Evolutionary conservation across 2,329 filamentous ascomycete species (phyloP), one percentile per base, ranked within the genome.

Genomic region (Arachnomyces sp.): DNA sequence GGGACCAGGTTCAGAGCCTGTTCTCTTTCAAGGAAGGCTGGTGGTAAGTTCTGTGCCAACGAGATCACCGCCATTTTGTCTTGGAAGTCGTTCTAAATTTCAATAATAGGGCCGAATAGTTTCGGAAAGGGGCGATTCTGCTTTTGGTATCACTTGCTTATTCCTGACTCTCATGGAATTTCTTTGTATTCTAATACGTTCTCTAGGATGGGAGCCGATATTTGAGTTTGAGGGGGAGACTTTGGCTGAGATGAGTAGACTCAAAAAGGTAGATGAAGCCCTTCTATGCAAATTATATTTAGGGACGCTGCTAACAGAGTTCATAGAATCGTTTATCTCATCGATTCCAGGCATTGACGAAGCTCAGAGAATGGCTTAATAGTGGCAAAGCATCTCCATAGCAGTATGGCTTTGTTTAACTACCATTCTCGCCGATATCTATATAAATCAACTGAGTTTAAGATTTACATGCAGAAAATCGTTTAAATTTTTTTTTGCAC

Each of bases 181-280:
- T 25, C 21, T 29, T 17, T 14, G 13, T n/a, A 42, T 40, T 36
- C 42, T 25, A 51, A 49, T 51, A 34, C 18, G 35, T 12, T 8
- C 12, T 25, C 44, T 14, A 89, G 86, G 87, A 37, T 94, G 88
- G 88, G 88, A 95, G 59, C 78, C 88, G 3, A 81, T 89, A 48
- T 95, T 95, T 53, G 87, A 95, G 64, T 86, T 87, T 51, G 74
- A 88, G 44, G 86, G 86, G 21, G 69, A 85, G 65, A 95, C 88
- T 70, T 74, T 90, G 54, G 88, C 88, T 21, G 88, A 95, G 66
- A 94, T 95, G 88, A 25, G 21, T 9, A 5, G 5, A 25, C 5
- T 9, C 21, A 25, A 25, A 9, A 25, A 25, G 21, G 21, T 25
- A 25, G 5, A 25, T 25, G 21, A 25, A 25, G 21, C 5, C 53